These are phyloP conservation scores for Candida methanosorbosa DNA, from an alignment of 805 yeast species.

Conservation along the genomic window DNA sequence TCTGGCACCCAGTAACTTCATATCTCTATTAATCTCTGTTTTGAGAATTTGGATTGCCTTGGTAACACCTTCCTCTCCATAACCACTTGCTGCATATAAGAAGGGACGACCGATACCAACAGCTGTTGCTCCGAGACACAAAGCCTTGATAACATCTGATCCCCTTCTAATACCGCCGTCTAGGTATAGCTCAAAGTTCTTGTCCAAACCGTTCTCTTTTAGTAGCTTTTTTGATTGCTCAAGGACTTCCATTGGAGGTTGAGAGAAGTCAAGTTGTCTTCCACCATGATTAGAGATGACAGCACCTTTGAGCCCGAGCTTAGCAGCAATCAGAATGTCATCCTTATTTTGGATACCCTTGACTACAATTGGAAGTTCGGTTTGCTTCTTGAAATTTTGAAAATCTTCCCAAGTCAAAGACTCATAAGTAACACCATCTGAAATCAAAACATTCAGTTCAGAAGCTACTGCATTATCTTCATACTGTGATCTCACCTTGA, in stretches of 20 bases:
- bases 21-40: conserved; percentile 48
- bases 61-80: conserved; percentile 63
- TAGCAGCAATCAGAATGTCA: conserved; percentile 50
- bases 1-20: conserved; percentile 55
- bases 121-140: conserved; percentile 60
- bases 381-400: conserved; percentile 38
- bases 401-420: conserved; percentile 53
- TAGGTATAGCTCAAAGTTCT: conserved; percentile 52
- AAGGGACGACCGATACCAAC: conserved; percentile 74
- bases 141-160: conserved; percentile 67
- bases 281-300: conserved; percentile 72
- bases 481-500: conserved; percentile 50
- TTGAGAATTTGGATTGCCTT: conserved; percentile 50
- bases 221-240: conserved; percentile 44
- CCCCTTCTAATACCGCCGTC: conserved; percentile 80
- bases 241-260: conserved; percentile 52
- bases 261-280: conserved; percentile 54
- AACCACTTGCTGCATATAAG: conserved; percentile 67
- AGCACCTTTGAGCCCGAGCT: conserved; percentile 50
- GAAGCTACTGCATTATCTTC: conserved; percentile 20
- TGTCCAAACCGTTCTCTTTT: conserved; percentile 25
- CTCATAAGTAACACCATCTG: conserved; percentile 6
- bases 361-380: conserved; percentile 40
- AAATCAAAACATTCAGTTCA: conserved; percentile 7
- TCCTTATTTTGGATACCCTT: conserved; percentile 62